A percentile compares a stretch with the other conserved stretches of the same genome.
phyloP scores from a whole-genome alignment of 805 yeast species.

The Candida anglica region DNA sequence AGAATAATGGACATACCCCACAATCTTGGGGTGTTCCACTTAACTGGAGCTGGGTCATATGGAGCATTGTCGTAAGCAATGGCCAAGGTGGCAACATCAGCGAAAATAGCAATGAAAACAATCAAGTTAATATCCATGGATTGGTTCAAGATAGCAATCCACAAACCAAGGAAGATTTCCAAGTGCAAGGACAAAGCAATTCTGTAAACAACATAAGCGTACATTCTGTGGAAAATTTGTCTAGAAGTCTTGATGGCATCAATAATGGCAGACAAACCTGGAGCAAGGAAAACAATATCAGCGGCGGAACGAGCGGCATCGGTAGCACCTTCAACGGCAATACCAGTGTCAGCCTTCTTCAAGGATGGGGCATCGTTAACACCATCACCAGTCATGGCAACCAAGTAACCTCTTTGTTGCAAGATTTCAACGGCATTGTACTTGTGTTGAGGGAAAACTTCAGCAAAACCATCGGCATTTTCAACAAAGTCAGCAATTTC shows the following conservation, averaged over 20 bases:
- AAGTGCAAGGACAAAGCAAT: slow-evolving; percentile 92
- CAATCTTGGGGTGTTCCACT: slow-evolving; percentile 95
- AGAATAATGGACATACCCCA: slow-evolving; percentile 94
- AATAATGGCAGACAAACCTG: slow-evolving; percentile 92
- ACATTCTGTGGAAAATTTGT: slow-evolving; percentile 99
- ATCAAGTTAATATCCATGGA: slow-evolving; percentile 85
- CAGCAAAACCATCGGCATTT: slow-evolving; percentile 98
- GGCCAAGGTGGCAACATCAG: slow-evolving; percentile 95
- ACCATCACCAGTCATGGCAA: slow-evolving; percentile 99
- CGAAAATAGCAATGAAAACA: slow-evolving; percentile 95
- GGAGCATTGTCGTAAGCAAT: slow-evolving; percentile 98
- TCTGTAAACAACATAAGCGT: slow-evolving; percentile 96
- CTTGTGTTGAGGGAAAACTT: slow-evolving; percentile 98
- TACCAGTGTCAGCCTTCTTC: slow-evolving; percentile 89
- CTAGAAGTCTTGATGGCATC: slow-evolving; percentile 91
- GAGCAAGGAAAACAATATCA: slow-evolving; percentile 90
- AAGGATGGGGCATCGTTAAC: slow-evolving; percentile 97
- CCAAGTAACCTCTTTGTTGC: slow-evolving; percentile 94
- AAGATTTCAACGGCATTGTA: slow-evolving; percentile 93
- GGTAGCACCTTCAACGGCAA: slow-evolving; percentile 97
- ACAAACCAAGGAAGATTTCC: slow-evolving; percentile 91
- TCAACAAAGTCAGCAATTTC: slow-evolving; percentile 96
- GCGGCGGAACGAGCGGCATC: slow-evolving; percentile 98
- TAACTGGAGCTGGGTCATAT: slow-evolving; percentile 86
- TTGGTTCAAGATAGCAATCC: slow-evolving; percentile 91